Conservation (phyloP, 371 early-diverging fungal genomes). For the Conidiobolus coronatus region DNA sequence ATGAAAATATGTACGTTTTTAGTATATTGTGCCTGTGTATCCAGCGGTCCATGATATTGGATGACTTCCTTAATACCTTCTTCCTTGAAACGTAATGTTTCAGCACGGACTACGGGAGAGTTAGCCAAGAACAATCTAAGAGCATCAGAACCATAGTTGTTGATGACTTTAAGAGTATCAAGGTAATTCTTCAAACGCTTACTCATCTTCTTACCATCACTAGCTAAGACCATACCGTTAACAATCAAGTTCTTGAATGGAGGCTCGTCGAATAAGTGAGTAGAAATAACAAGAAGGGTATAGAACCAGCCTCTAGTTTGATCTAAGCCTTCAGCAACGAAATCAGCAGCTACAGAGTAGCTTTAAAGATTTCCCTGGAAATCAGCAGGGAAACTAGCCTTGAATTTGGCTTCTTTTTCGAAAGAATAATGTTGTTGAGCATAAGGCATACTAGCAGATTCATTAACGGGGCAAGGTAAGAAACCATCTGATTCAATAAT, state of each 20-base stretch:
- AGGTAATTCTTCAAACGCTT: conserved; percentile 99
- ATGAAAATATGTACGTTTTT: too few species aligned
- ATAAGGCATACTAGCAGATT: conserved; percentile 97
- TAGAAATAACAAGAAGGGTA: conserved; percentile 95
- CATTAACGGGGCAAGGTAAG: conserved; percentile 91
- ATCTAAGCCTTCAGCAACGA: conserved; percentile 99
- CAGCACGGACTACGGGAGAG: conserved; percentile 98
- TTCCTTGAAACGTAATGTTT: conserved; percentile 93
- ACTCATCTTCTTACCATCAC: conserved; percentile 99
- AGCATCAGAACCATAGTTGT: conserved; percentile 96
- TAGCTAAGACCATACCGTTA: conserved; percentile 96
- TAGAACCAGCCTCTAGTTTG: conserved; percentile 99
- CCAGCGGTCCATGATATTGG: conserved; percentile 96
- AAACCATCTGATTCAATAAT: conserved; percentile 72
- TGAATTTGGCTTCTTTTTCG: conserved; percentile 74
- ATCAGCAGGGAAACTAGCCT: conserved; percentile 91
- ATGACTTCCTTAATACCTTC: conserved; percentile 93
- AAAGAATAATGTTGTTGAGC: conserved; percentile 99
- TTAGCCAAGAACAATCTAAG: conserved; percentile 95
- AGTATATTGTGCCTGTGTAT: too few species aligned
- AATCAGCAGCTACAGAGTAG: conserved; percentile 99
- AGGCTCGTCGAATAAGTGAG: conserved; percentile 95
- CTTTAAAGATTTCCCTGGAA: too few species aligned
- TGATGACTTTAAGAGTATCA: conserved; percentile 72
- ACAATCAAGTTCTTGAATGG: conserved; percentile 99